Conservation (phyloP, 2,329 filamentous ascomycete genomes). For the Colletotrichum kahawae region DNA sequence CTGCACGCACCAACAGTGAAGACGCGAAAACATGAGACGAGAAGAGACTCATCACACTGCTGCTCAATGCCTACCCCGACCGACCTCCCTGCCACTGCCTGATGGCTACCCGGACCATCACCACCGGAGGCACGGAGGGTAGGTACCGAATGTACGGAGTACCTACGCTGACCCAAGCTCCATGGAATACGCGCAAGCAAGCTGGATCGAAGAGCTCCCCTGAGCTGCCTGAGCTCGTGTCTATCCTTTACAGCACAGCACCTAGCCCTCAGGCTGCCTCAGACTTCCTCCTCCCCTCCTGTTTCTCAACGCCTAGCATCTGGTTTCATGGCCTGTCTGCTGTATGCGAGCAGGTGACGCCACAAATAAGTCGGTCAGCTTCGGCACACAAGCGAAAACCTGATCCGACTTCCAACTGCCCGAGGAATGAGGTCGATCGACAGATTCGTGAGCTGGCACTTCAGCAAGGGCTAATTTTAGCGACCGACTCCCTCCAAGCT, state of each 20-base stretch:
- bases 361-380: conserved; percentile 18
- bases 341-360: conserved; percentile 9
- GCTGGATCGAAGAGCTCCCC: not conserved
- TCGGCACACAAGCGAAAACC: conserved; percentile 17
- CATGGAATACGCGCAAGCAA: not conserved
- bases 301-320: not conserved
- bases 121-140: not conserved
- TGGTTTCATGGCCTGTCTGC: conserved; percentile 2
- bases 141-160: not conserved
- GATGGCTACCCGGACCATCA: not conserved
- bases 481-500: not conserved
- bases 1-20: conserved; percentile 12
- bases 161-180: conserved; percentile 7
- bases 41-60: conserved; percentile 4
- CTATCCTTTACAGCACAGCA: not conserved
- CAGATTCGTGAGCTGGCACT: conserved; percentile 20
- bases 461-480: conserved; percentile 18
- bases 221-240: not conserved
- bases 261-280: not conserved
- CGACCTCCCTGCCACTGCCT: not conserved
- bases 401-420: conserved; percentile 11
- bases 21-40: conserved; percentile 14
- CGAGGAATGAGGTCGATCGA: conserved; percentile 20
- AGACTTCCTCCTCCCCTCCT: not conserved
- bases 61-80: conserved; percentile 12